Conservation (phyloP, 441 rosid genomes). For the Syzygium syzygioides region DNA sequence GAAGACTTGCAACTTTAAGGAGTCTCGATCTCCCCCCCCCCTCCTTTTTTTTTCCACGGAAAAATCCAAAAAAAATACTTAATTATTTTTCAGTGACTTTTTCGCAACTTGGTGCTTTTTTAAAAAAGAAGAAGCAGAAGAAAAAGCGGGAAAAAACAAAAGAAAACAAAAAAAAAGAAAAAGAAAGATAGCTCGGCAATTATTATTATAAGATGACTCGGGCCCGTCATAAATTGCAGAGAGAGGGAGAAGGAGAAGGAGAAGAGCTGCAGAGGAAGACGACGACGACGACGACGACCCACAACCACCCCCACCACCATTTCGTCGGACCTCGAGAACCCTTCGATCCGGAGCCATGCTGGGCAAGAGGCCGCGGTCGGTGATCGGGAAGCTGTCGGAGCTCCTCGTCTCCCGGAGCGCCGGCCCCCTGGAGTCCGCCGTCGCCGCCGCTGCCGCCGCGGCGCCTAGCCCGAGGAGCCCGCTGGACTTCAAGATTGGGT, state of each 20-base stretch:
- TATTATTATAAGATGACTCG: not conserved
- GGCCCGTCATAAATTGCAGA: not conserved
- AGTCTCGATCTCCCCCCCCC: not conserved
- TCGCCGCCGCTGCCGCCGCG: not conserved
- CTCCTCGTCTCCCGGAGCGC: conserved; percentile 31
- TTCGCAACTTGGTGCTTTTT: not conserved
- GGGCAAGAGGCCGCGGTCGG: conserved; percentile 25
- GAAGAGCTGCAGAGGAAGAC: too few species aligned
- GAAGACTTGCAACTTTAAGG: not conserved
- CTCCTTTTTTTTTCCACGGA: too few species aligned
- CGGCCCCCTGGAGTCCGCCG: conserved; percentile 6
- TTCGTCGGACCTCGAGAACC: not conserved
- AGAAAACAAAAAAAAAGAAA: not conserved
- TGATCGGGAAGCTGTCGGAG: conserved; percentile 40
- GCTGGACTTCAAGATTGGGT: conserved; percentile 28
- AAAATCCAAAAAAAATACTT: too few species aligned
- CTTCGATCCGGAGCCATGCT: conserved; percentile 4
- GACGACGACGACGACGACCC: too few species aligned
- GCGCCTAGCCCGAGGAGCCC: conserved; percentile 40
- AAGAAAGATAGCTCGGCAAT: not conserved
- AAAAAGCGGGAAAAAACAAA: accelerated
- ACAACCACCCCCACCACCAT: too few species aligned
- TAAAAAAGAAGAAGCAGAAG: accelerated
- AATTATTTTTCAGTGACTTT: not conserved
- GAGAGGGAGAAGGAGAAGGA: not conserved